Percentiles rank a stretch among this genome's conserved stretches.
phyloP scores from a whole-genome alignment of 768 basidiomycete genomes.

The Hericium alpestre region DNA sequence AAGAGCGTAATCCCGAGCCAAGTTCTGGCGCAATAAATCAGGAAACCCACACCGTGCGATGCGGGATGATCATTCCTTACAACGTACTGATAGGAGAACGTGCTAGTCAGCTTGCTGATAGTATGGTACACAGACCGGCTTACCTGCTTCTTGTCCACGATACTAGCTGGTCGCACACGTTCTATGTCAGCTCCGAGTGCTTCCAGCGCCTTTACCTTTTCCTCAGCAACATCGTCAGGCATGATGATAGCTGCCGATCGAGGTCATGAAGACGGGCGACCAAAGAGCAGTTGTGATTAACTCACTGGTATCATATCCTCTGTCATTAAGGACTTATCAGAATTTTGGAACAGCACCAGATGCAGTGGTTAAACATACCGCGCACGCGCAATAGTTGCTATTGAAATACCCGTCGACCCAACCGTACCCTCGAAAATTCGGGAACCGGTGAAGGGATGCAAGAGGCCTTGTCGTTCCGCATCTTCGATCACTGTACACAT shows the following conservation, averaged over 20 bases:
- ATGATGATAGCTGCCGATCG: constrained; percentile 64
- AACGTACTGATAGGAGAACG: constrained; percentile 9
- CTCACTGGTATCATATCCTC: constrained; percentile 82
- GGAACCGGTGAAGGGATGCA: constrained; percentile 80
- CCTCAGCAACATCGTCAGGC: constrained; percentile 82
- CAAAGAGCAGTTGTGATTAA: not conserved
- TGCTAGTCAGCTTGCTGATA: constrained; percentile 6
- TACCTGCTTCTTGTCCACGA: constrained; percentile 93
- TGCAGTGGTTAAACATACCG: constrained; percentile 35
- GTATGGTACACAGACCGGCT: constrained; percentile 15
- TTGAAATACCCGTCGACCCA: constrained; percentile 91
- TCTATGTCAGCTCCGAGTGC: constrained; percentile 86
- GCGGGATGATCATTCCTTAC: constrained; percentile 24
- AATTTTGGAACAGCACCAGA: not conserved
- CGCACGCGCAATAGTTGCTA: constrained; percentile 86
- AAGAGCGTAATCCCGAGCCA: constrained; percentile 70
- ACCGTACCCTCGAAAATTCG: constrained; percentile 97
- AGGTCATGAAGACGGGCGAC: not conserved
- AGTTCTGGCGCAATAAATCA: constrained; percentile 46
- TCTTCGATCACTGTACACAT: constrained; percentile 74
- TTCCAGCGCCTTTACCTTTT: constrained; percentile 78
- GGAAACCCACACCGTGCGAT: not conserved
- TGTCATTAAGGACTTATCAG: constrained; percentile 19
- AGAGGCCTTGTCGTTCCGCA: constrained; percentile 72
- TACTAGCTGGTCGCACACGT: constrained; percentile 86